Conservation (phyloP, 2,329 filamentous ascomycete species). For the Fusarium anguioides region DNA sequence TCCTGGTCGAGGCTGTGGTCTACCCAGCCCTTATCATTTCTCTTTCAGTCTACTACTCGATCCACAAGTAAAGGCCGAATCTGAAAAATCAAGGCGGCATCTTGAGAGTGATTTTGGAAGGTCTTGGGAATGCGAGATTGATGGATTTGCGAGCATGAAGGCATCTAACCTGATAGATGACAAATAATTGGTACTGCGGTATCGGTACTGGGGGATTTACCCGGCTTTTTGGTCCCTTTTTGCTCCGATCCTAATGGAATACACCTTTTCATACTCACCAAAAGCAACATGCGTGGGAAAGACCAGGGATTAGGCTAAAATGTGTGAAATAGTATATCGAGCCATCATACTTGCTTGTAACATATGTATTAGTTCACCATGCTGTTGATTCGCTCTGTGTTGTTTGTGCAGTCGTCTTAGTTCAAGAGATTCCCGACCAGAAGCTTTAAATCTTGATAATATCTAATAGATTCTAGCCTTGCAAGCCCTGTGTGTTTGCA, state of each 20-base stretch:
- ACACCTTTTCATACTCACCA: slow-evolving; percentile 1
- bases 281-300: not conserved
- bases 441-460: too few relatives aligned
- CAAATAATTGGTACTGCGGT: not conserved
- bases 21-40: slow-evolving; percentile 49
- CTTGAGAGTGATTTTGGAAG: slow-evolving; percentile 8
- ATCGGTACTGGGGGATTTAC: not conserved
- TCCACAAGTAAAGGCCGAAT: not conserved
- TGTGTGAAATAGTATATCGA: not conserved
- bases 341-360: not conserved
- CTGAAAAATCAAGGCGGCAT: not conserved
- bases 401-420: not conserved
- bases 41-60: slow-evolving; percentile 48
- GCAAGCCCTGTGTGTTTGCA: too few relatives aligned
- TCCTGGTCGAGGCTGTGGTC: slow-evolving; percentile 51
- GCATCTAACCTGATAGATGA: not conserved
- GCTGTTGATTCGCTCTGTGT: not conserved
- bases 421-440: too few relatives aligned
- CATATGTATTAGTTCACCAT: not conserved
- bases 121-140: not conserved
- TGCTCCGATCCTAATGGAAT: not conserved
- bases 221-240: slow-evolving; percentile 2
- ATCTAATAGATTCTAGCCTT: too few relatives aligned
- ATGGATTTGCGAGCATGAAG: not conserved
- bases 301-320: not conserved